Conservation (phyloP, 441 rosid genomes). For the Adansonia madagascariensis region DNA sequence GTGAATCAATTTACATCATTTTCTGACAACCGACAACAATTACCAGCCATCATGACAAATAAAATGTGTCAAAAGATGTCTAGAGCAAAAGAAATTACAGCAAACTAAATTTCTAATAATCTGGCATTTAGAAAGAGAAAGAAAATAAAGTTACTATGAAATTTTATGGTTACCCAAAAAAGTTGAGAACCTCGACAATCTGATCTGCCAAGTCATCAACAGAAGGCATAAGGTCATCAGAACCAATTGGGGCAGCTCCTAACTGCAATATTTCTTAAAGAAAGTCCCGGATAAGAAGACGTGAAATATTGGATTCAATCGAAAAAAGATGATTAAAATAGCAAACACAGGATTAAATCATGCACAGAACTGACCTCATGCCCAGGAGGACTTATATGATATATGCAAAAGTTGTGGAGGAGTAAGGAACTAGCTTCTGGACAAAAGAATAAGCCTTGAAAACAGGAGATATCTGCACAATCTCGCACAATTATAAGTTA, state of each 20-base stretch:
- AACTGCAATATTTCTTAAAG: slow-evolving; percentile 89
- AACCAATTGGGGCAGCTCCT: slow-evolving; percentile 68
- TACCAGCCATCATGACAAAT: slow-evolving; percentile 17
- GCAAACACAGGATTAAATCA: slow-evolving; percentile 3
- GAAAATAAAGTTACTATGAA: not conserved
- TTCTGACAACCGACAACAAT: slow-evolving; percentile 21
- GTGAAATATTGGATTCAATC: slow-evolving; percentile 30
- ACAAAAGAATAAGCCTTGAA: slow-evolving; percentile 89
- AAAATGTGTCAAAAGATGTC: slow-evolving; percentile 7
- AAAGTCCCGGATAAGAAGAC: slow-evolving; percentile 48
- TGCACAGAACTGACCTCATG: slow-evolving; percentile 74
- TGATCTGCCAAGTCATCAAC: slow-evolving; percentile 95
- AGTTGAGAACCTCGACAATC: slow-evolving; percentile 81
- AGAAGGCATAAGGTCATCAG: slow-evolving; percentile 63
- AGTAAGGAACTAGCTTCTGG: slow-evolving; percentile 91
- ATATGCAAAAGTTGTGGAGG: slow-evolving; percentile 91
- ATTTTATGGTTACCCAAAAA: slow-evolving; percentile 64
- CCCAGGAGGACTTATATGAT: slow-evolving; percentile 93
- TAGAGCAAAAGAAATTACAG: slow-evolving; percentile 18
- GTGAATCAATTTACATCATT: slow-evolving; percentile 27
- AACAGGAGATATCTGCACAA: slow-evolving; percentile 80
- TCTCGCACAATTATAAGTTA: slow-evolving; percentile 20
- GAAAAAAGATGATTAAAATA: slow-evolving; percentile 43
- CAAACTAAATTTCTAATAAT: slow-evolving; percentile 16
- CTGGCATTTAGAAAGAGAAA: slow-evolving; percentile 12